Evolutionary conservation across 257 asterid genomes (phyloP), one percentile per base, ranked within the genome.

Genomic region (Primulina eburnea): DNA sequence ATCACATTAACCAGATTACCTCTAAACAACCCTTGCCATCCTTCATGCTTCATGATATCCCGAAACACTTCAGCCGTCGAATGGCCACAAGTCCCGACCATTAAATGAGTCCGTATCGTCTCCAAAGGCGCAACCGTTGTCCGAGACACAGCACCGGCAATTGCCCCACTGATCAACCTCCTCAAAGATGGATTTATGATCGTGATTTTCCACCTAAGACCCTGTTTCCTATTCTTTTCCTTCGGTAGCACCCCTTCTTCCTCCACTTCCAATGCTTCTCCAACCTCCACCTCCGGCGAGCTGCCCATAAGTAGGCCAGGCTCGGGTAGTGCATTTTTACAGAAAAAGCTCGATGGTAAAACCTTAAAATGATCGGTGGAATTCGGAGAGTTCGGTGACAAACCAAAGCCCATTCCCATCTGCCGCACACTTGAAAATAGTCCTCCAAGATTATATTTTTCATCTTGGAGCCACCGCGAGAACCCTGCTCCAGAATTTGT

Each of bases 1-100:
- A 94, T 88, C 58, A 94, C 99, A 81, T 91, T 94, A 53, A 94
- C 90, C 11, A 94, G 78, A 85, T 91, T 94, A 4, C 99, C 99
- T 80, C 95, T 82, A 83, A 94, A 94, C 78, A 91, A 81, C 38
- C 99, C 99, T 40, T 73, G 77, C 97, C 99, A 94, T 0, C 99
- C 98, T 73, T 91, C 99, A 1, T 78, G 82, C 20, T 82, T 73
- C 89, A 94, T 89, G 53, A 94, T 94, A 75, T 85, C 64, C 10
- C 73, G 62, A 78, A 94, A 94, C 62, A 94, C 98, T 84, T 91
- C 98, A 0, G 72, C 67, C 7, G 86, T 69, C 0, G 97, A 88
- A 74, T 89, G 85, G 2, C 99, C 99, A 64, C 82, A 76, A 69
- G 77, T 81, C 56, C 88, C 85, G 6, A 83, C 88, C 85, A 83